These are phyloP conservation scores for Nannochloropsis oceanica DNA, from an alignment of 108 stramenopile species.

Conservation along the genomic window DNA sequence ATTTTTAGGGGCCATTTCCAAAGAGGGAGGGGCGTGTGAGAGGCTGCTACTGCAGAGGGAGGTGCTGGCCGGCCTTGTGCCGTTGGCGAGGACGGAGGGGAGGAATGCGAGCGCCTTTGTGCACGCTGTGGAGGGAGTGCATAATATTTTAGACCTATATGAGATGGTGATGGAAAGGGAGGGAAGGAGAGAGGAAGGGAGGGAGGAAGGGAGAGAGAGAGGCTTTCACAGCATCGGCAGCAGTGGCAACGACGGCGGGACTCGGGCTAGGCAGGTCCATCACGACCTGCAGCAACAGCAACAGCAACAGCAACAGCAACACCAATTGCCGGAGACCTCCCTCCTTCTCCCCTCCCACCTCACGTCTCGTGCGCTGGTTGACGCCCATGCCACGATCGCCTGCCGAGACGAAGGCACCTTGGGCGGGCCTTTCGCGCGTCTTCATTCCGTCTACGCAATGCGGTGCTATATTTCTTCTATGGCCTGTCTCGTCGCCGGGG, in stretches of 20 bases:
- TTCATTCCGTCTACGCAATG: not conserved
- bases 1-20: not conserved
- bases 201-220: not conserved
- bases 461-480: not conserved
- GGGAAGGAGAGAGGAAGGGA: not conserved
- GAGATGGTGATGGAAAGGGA: not conserved
- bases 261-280: not conserved
- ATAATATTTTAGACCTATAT: not conserved
- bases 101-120: not conserved
- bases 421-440: not conserved
- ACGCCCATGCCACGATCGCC: not conserved
- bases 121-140: not conserved
- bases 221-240: not conserved
- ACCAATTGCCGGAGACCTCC: not conserved
- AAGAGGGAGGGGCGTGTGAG: not conserved
- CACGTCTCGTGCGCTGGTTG: not conserved
- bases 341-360: not conserved
- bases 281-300: not conserved
- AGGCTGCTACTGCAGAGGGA: not conserved
- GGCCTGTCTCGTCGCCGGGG: not conserved
- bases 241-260: not conserved
- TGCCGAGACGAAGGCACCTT: not conserved
- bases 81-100: not conserved
- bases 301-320: no score
- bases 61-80: not conserved